Base-by-base conservation (phyloP, 805 yeast species). In the Scheffersomyces ergatensis region DNA sequence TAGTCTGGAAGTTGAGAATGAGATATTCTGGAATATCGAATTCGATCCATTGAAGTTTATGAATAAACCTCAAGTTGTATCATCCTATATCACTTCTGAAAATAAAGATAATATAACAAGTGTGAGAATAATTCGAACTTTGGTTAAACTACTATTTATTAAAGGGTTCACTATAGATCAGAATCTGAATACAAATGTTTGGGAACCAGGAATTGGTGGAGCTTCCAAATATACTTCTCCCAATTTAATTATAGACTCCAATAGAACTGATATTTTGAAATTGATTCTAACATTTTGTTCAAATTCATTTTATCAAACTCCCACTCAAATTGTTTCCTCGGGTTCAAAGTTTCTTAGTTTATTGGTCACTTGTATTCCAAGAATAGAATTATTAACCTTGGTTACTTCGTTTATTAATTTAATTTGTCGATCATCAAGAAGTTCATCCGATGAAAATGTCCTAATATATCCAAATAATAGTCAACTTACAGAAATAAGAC, bases 171-270 rank as follows among this genome's bases (percentile, higher is more conserved):
- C 90, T 0, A 58, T 79, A 4, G 43, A 43, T 7, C 6, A n/a
- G 14, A 23, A n/a, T 7, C 15, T 6, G 14, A 15, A 33, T 23
- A 17, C 20, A 36, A 26, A 40, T 6, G 67, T 84, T 1, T 89
- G 97, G 96, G 95, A 86, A 50, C 79, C 85, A 3, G 97, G 96
- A 5, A 72, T 89, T 24, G 90, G 88, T 2, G 57, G 66, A 3
- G 62, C 75, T 1, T 42, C 58, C 4, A 57, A 50, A 38, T 58
- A 53, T 40, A 38, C 16, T 5, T 37, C 54, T 2, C 61, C 67
- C 0, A 60, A 64, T 33, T 38, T 56, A 6, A 40, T 58, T 3
- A 53, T 78, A 31, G 90, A 85, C 49, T 57, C 79, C 19, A 80
- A 85, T 54, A 74, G 95, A 50, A 62, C 82, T 4, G 95, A 86